Evolutionary conservation across 257 asterid species (phyloP).

Genomic region (Solanum peruvianum): DNA sequence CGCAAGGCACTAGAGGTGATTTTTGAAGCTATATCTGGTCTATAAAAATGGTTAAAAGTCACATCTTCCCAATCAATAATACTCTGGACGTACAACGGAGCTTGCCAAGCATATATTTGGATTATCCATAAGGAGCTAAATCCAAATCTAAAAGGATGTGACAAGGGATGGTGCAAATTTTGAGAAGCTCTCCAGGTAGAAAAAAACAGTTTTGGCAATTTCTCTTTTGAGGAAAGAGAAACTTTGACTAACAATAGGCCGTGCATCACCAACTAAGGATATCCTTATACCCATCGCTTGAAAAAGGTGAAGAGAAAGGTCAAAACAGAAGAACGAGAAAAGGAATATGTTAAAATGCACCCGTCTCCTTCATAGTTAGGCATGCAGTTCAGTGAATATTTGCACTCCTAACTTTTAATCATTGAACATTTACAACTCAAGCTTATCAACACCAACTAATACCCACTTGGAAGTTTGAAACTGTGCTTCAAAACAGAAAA

Average conservation of each 20-base stretch:
- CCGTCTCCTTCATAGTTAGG: not conserved
- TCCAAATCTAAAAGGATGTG: not conserved
- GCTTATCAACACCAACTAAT: not conserved
- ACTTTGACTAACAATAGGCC: not conserved
- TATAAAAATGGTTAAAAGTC: not conserved
- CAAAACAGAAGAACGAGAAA: not conserved
- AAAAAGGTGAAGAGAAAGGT: not conserved
- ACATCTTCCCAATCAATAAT: not conserved
- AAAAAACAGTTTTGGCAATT: not conserved
- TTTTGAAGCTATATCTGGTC: not conserved
- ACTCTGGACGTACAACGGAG: not conserved
- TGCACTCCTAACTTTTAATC: not conserved
- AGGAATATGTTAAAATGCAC: not conserved
- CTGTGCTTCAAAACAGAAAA: not conserved
- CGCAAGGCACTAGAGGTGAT: not conserved
- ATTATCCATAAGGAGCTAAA: not conserved
- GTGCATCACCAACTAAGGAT: not conserved
- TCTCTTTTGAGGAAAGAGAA: not conserved
- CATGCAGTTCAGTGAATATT: not conserved
- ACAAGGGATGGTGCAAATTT: not conserved
- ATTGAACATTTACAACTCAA: not conserved
- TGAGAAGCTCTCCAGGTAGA: not conserved
- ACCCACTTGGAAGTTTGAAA: not conserved
- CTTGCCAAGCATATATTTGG: not conserved
- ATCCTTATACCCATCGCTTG: not conserved